Conservation (phyloP, 2,329 filamentous ascomycete genomes). For the Metarhizium album region DNA sequence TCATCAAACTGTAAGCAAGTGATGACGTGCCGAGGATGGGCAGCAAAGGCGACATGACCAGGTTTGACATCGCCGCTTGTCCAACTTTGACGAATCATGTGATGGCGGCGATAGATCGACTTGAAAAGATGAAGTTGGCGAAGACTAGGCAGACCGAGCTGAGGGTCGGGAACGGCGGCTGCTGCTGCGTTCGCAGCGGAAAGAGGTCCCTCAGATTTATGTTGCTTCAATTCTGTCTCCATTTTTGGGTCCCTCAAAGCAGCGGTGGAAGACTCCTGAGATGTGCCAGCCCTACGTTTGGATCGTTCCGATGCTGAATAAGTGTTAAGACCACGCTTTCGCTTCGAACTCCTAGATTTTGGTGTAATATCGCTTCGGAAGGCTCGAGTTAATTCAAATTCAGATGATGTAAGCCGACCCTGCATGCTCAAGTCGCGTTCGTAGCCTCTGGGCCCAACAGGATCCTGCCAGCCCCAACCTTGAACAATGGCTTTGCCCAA, state of each 20-base stretch:
- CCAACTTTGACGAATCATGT: constrained; percentile 86
- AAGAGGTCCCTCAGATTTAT: constrained; percentile 69
- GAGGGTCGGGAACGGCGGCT: constrained; percentile 68
- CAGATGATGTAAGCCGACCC: constrained; percentile 39
- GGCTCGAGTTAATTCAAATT: constrained; percentile 37
- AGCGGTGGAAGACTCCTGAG: constrained; percentile 30
- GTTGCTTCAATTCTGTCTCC: constrained; percentile 31
- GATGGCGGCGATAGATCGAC: constrained; percentile 85
- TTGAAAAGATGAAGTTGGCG: constrained; percentile 89
- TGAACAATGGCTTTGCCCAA: constrained; percentile 76
- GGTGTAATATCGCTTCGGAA: constrained; percentile 30
- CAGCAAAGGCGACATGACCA: constrained; percentile 88
- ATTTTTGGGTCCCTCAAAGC: constrained; percentile 30
- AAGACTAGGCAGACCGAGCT: constrained; percentile 66
- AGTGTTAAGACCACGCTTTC: constrained; percentile 40
- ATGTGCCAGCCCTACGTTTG: constrained; percentile 39
- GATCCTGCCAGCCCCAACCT: constrained; percentile 97
- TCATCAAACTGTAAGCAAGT: constrained; percentile 96
- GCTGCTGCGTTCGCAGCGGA: constrained; percentile 81
- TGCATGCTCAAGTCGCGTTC: constrained; percentile 68
- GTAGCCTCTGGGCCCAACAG: constrained; percentile 59
- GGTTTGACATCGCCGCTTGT: constrained; percentile 78
- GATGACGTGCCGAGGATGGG: constrained; percentile 91
- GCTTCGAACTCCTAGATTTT: constrained; percentile 40
- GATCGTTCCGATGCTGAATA: constrained; percentile 36